These are phyloP conservation scores for Cladosporium sp. DNA, from an alignment of 2,329 filamentous ascomycete genomes.

Conservation along the genomic window DNA sequence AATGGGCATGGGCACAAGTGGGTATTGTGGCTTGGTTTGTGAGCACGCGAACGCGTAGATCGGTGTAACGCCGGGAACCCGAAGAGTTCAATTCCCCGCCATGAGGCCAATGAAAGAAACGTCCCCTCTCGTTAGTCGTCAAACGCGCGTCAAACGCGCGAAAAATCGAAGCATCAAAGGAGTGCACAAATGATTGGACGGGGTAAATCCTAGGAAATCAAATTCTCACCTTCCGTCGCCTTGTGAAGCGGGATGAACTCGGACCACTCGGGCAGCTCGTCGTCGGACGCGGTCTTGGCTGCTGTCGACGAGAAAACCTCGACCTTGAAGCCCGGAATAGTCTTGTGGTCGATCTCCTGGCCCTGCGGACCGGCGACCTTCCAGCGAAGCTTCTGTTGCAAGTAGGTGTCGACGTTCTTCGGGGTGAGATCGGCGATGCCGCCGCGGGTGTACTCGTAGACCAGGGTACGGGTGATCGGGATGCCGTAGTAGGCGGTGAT, in stretches of 20 bases:
- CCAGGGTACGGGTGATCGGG: conserved; percentile 39
- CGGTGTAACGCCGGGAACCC: neutral
- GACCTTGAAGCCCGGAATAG: conserved; percentile 34
- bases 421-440: conserved; percentile 23
- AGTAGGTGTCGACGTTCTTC: conserved; percentile 24
- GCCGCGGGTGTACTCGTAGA: conserved; percentile 26
- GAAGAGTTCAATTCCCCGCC: neutral
- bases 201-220: neutral
- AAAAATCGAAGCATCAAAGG: too few relatives aligned
- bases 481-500: conserved; percentile 36
- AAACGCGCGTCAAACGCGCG: too few relatives aligned
- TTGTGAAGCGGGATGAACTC: conserved; percentile 16
- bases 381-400: conserved; percentile 30
- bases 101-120: neutral
- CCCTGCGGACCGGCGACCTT: conserved; percentile 28
- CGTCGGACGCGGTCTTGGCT: conserved; percentile 22
- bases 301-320: conserved; percentile 34
- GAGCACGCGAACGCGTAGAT: neutral
- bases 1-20: too few relatives aligned
- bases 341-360: conserved; percentile 25
- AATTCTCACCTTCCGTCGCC: conserved; percentile 11
- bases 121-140: neutral
- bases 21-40: too few relatives aligned
- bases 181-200: neutral
- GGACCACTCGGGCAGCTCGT: conserved; percentile 30